Conservation (phyloP, 2,329 filamentous ascomycete species). For the Celoporthe dispersa region DNA sequence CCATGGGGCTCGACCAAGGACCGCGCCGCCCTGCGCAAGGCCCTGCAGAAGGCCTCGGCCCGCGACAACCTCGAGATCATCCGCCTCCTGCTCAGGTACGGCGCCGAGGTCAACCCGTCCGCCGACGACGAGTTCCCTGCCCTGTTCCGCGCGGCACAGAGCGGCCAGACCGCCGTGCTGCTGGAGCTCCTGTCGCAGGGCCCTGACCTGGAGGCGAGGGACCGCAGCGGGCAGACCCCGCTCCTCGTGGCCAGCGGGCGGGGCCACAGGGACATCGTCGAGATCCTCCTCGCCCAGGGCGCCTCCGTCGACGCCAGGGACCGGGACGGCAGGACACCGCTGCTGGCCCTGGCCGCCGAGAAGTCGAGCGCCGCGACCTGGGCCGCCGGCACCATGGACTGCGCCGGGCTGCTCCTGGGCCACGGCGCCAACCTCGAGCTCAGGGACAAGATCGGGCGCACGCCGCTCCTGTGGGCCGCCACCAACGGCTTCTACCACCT, state of each 20-base stretch:
- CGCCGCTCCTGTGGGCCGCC: conserved; percentile 62
- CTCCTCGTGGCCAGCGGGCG: conserved; percentile 43
- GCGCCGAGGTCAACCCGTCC: conserved; percentile 42
- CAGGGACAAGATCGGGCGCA: conserved; percentile 54
- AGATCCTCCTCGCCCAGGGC: conserved; percentile 38
- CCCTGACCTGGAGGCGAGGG: conserved; percentile 41
- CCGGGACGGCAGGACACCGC: conserved; percentile 42
- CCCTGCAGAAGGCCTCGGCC: conserved; percentile 44
- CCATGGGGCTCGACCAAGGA: conserved; percentile 42
- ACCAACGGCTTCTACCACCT: conserved; percentile 59
- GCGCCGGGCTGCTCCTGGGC: conserved; percentile 44
- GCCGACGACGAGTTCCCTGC: conserved; percentile 43
- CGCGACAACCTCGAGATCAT: conserved; percentile 44
- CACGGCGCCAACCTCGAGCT: conserved; percentile 42
- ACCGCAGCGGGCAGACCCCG: conserved; percentile 41
- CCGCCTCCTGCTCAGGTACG: conserved; percentile 44
- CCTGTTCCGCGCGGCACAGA: conserved; percentile 44
- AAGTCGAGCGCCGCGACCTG: conserved; percentile 39
- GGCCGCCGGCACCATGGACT: conserved; percentile 43
- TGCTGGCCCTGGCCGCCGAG: conserved; percentile 43
- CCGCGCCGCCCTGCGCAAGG: conserved; percentile 43
- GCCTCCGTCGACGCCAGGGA: conserved; percentile 43
- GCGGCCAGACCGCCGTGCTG: conserved; percentile 41
- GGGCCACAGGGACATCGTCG: conserved; percentile 41
- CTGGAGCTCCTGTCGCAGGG: conserved; percentile 39